Conservation (phyloP, 768 basidiomycete species). For the Crassisporium funariophilum region DNA sequence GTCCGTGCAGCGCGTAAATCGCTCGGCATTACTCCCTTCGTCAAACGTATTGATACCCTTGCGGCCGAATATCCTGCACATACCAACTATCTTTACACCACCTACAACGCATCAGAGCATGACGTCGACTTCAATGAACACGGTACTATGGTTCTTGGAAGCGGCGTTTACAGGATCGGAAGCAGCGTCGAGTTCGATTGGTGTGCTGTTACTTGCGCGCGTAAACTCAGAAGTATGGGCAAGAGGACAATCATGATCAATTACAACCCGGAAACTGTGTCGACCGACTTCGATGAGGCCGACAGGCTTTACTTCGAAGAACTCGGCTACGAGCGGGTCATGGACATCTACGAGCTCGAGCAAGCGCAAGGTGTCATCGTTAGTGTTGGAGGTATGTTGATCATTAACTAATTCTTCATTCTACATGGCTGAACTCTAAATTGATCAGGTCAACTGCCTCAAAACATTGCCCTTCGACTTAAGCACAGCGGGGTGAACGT, state of each 20-base stretch:
- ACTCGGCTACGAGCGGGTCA: constrained; percentile 95
- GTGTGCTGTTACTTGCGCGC: constrained; percentile 99
- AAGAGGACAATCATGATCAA: constrained; percentile 98
- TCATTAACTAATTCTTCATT: constrained; percentile 1
- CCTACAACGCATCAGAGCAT: constrained; percentile 95
- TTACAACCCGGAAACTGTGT: constrained; percentile 99
- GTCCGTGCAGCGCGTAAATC: constrained; percentile 88
- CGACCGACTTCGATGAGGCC: constrained; percentile 99
- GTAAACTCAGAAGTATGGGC: constrained; percentile 90
- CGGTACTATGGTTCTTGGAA: constrained; percentile 99
- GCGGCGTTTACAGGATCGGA: constrained; percentile 97
- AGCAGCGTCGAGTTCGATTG: constrained; percentile 99
- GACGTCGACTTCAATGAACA: constrained; percentile 95
- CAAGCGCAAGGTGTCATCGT: constrained; percentile 92
- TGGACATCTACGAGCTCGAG: constrained; percentile 99
- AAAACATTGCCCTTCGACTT: constrained; percentile 96
- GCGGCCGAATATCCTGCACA: constrained; percentile 98
- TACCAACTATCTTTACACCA: constrained; percentile 99
- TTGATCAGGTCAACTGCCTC: constrained; percentile 84
- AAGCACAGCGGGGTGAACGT: constrained; percentile 91
- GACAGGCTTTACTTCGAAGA: constrained; percentile 99
- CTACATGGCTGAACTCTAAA: neutral
- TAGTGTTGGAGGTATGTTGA: constrained; percentile 84
- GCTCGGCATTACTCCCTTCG: constrained; percentile 89
- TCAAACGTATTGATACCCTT: constrained; percentile 98